Evolutionary conservation across 2,329 filamentous ascomycete species (phyloP).

Genomic region (Alternaria gansuensis): DNA sequence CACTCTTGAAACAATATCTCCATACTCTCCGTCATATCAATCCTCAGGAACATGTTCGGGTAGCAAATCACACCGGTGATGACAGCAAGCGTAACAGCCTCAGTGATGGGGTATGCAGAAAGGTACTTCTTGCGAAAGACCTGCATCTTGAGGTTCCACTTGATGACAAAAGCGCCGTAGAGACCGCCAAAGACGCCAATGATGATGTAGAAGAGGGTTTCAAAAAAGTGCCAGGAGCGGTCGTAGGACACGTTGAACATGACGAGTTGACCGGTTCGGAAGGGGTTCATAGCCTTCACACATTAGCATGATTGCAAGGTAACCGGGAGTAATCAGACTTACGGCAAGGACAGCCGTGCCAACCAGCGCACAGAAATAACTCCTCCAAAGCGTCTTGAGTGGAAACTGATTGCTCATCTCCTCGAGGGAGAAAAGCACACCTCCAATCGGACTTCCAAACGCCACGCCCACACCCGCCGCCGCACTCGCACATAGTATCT

Average conservation of each 20-base stretch:
- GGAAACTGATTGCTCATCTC: slow-evolving; percentile 98
- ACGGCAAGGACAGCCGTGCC: slow-evolving; percentile 87
- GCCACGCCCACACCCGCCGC: slow-evolving; percentile 95
- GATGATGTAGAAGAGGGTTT: slow-evolving; percentile 89
- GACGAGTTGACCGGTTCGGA: slow-evolving; percentile 94
- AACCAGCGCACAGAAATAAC: slow-evolving; percentile 96
- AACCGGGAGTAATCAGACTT: slow-evolving; percentile 38
- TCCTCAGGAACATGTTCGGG: slow-evolving; percentile 91
- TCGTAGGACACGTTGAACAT: slow-evolving; percentile 99
- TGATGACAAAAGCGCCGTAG: slow-evolving; percentile 96
- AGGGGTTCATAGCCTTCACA: slow-evolving; percentile 86
- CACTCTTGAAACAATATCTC: slow-evolving; percentile 96
- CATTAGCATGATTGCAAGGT: neutral
- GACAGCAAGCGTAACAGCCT: slow-evolving; percentile 83
- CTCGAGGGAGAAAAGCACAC: slow-evolving; percentile 94
- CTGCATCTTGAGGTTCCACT: slow-evolving; percentile 92
- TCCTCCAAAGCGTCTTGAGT: slow-evolving; percentile 96
- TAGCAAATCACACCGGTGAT: slow-evolving; percentile 93
- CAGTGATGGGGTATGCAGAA: slow-evolving; percentile 80
- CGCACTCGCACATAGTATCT: slow-evolving; percentile 93
- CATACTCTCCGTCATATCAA: slow-evolving; percentile 99
- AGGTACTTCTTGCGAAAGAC: slow-evolving; percentile 95
- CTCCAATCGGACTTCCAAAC: slow-evolving; percentile 96
- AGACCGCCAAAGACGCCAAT: slow-evolving; percentile 93
- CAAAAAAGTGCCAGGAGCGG: slow-evolving; percentile 97